Evolutionary conservation across 164 flowering plant species (phyloP), one percentile per base, ranked within the genome.

Genomic region (Magnolia changhungtana): DNA sequence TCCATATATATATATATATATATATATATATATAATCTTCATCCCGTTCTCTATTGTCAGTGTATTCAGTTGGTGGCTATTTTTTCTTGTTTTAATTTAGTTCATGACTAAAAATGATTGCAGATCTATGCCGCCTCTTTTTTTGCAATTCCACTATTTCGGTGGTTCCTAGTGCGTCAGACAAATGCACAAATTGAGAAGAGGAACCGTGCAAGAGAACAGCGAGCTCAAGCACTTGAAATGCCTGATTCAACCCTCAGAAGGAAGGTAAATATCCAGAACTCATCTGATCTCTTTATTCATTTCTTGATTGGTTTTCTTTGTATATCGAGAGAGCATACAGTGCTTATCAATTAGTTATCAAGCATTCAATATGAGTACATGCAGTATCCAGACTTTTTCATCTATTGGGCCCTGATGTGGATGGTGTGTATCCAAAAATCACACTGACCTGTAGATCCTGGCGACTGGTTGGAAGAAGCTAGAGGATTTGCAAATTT

Each of bases 61-160:
- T 55, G 61, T 55, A 16, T 55, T 8, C 9, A 16, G 13, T 10
- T 55, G 61, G 3, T 10, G 13, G 61, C 18, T 55, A 10, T 55
- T 55, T 55, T 55, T 55, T 55, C 18, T 55, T 55, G 13, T 55
- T 55, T 55, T 55, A 10, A 37, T 37, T 55, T 16, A 8, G 61
- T 55, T 55, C 13, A 55, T 16, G 18, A 55, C 61, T 55, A 16
- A 55, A 55, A 11, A 31, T 67, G 63, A 49, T 50, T 89, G 84
- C 92, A 95, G 98, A 81, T 92, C 49, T 93, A 96, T 90, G 97
- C 98, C 64, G 95, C 90, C 77, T 91, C 99, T 19, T 96, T 96
- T 81, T 96, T 96, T 84, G 93, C 95, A 68, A 93, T 96, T 84
- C 99, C 99, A 72, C 76, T 92, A 78, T 74, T 91, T 50, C 93